Evolutionary conservation across 176 grass and related monocot species (phyloP).

Genomic region (Saccharum spontaneum): DNA sequence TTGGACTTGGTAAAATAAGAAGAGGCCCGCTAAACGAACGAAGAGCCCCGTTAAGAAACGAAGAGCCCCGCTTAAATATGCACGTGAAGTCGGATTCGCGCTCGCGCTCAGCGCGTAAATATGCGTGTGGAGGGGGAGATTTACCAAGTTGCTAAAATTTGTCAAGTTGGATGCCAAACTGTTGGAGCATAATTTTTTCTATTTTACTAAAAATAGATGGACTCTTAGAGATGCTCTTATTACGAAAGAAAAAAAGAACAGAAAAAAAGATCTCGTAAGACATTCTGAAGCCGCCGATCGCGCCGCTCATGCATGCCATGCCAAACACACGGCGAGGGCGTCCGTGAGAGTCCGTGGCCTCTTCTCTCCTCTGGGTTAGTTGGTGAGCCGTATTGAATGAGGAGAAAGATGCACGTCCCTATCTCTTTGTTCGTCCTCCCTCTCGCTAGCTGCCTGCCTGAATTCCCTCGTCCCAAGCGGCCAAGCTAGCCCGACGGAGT

Average conservation of each 20-base stretch:
- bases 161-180: too few relatives aligned
- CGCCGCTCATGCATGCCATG: background rate
- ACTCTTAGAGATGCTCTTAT: too few relatives aligned
- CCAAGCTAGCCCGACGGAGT: background rate
- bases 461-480: background rate
- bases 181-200: too few relatives aligned
- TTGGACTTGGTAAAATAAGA: too few relatives aligned
- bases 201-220: too few relatives aligned
- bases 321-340: background rate
- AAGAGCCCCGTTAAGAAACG: too few relatives aligned
- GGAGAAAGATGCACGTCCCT: slow-evolving; percentile 1
- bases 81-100: too few relatives aligned
- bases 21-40: too few relatives aligned
- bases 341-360: slow-evolving; percentile 14
- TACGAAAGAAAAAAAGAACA: background rate
- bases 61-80: too few relatives aligned
- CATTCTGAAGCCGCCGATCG: background rate
- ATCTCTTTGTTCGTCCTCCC: background rate
- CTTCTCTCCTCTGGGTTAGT: background rate
- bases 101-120: too few relatives aligned
- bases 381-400: slow-evolving; percentile 18
- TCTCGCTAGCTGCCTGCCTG: background rate
- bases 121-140: too few relatives aligned
- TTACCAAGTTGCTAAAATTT: too few relatives aligned
- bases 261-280: background rate